phyloP scores from a whole-genome alignment of 176 grass and related monocot species.

The Oryza rufipogon region DNA sequence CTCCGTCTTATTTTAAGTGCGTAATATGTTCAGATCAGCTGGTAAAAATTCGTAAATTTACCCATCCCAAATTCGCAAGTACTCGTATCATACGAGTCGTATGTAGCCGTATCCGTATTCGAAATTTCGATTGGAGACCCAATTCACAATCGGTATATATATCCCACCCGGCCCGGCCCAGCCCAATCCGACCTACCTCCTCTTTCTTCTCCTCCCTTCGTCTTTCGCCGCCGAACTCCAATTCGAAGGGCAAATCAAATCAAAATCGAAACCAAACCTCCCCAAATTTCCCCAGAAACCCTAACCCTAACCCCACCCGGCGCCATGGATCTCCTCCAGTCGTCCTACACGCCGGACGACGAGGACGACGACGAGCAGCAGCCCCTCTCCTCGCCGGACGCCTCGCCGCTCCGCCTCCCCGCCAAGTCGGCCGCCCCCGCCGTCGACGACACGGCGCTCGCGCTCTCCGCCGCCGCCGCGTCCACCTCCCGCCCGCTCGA shows the following conservation, averaged over 20 bases:
- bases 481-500: constrained; percentile 71
- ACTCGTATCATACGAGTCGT: too few species aligned
- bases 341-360: constrained; percentile 45
- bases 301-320: constrained; percentile 33
- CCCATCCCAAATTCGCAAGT: too few species aligned
- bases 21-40: too few species aligned
- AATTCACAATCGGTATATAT: too few species aligned
- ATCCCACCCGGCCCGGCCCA: too few species aligned
- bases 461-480: constrained; percentile 60
- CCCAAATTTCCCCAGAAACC: constrained; percentile 38
- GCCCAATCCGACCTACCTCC: too few species aligned
- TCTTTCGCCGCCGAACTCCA: not conserved
- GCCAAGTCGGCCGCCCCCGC: constrained; percentile 75
- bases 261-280: not conserved
- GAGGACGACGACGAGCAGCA: constrained; percentile 29
- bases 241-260: not conserved
- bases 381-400: constrained; percentile 62
- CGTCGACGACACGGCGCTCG: constrained; percentile 87
- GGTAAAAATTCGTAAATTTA: too few species aligned
- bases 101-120: too few species aligned
- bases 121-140: too few species aligned
- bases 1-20: too few species aligned
- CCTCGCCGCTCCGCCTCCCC: constrained; percentile 70
- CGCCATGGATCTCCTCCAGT: constrained; percentile 89
- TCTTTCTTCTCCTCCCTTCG: not conserved